Percentiles rank a stretch among this genome's conserved stretches.
phyloP scores from a whole-genome alignment of 2,329 filamentous ascomycete species.

The Microsporum ferrugineum region DNA sequence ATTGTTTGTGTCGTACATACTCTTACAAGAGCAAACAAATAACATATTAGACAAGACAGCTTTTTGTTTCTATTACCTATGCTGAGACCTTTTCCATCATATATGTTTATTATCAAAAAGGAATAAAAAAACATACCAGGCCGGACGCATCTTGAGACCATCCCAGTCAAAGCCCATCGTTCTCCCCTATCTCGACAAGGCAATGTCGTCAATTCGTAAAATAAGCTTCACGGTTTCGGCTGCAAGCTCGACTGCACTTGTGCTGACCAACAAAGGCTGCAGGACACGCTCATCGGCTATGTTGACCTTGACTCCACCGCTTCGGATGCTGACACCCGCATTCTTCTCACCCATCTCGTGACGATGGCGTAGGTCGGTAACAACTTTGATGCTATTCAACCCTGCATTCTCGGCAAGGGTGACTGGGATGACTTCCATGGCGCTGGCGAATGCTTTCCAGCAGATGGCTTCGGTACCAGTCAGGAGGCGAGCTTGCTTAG shows the following conservation, averaged over 20 bases:
- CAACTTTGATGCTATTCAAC: constrained; percentile 96
- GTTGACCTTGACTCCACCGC: constrained; percentile 90
- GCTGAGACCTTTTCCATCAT: constrained; percentile 4
- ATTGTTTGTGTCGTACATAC: background rate
- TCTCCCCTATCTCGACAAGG: constrained; percentile 36
- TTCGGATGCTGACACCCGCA: constrained; percentile 96
- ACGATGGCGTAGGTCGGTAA: constrained; percentile 85
- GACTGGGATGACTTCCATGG: constrained; percentile 92
- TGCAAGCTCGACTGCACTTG: constrained; percentile 90
- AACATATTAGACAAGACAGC: background rate
- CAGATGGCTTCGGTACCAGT: constrained; percentile 92
- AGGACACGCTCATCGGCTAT: constrained; percentile 95
- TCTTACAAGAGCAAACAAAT: background rate
- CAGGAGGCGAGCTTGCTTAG: constrained; percentile 68
- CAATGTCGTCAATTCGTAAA: constrained; percentile 57
- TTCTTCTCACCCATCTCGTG: constrained; percentile 93
- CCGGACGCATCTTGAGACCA: background rate
- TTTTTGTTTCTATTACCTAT: constrained; percentile 3
- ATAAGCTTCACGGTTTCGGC: constrained; percentile 98
- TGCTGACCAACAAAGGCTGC: constrained; percentile 91
- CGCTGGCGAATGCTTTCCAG: constrained; percentile 98
- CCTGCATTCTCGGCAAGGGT: constrained; percentile 96
- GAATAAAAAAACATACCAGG: background rate
- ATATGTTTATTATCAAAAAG: constrained; percentile 6
- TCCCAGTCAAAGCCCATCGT: background rate